A percentile compares a stretch with the other conserved stretches of the same genome.
phyloP scores from a whole-genome alignment of 306 rosid species.

The Pyrus betulifolia region DNA sequence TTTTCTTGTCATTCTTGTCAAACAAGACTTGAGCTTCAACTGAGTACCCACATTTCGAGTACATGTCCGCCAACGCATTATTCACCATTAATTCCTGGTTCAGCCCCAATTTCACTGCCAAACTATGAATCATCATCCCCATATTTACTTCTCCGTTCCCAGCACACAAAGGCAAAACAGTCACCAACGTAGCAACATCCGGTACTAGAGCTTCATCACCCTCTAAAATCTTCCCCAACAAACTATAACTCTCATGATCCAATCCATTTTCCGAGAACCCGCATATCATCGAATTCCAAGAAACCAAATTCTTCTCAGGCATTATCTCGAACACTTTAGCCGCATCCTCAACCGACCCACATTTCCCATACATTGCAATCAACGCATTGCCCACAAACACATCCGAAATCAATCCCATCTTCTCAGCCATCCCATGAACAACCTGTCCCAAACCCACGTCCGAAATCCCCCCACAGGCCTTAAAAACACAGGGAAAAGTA shows the following conservation, averaged over 20 bases:
- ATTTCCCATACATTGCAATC: conserved; percentile 62
- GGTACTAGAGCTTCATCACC: conserved; percentile 39
- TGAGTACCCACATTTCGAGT: conserved; percentile 58
- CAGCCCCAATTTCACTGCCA: conserved; percentile 57
- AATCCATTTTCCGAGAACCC: conserved; percentile 51
- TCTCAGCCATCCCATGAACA: conserved; percentile 61
- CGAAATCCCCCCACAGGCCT: conserved; percentile 49
- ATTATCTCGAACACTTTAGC: conserved; percentile 44
- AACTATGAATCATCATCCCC: conserved; percentile 67
- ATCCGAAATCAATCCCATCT: conserved; percentile 41
- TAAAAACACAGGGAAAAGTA: conserved; percentile 61
- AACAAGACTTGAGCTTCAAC: conserved; percentile 40
- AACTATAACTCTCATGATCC: conserved; percentile 27
- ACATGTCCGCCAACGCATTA: conserved; percentile 72
- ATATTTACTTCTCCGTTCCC: conserved; percentile 31
- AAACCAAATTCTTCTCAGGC: conserved; percentile 57
- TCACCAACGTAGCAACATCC: conserved; percentile 70
- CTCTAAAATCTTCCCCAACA: conserved; percentile 37
- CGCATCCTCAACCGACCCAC: conserved; percentile 40
- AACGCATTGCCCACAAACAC: conserved; percentile 68
- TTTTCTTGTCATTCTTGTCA: conserved; percentile 37
- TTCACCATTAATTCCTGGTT: conserved; percentile 43
- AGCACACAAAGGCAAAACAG: conserved; percentile 55
- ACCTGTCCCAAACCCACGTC: conserved; percentile 39
- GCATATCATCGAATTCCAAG: conserved; percentile 70